phyloP scores from a whole-genome alignment of 345 rosid genomes.

The Erodium maritimum region DNA sequence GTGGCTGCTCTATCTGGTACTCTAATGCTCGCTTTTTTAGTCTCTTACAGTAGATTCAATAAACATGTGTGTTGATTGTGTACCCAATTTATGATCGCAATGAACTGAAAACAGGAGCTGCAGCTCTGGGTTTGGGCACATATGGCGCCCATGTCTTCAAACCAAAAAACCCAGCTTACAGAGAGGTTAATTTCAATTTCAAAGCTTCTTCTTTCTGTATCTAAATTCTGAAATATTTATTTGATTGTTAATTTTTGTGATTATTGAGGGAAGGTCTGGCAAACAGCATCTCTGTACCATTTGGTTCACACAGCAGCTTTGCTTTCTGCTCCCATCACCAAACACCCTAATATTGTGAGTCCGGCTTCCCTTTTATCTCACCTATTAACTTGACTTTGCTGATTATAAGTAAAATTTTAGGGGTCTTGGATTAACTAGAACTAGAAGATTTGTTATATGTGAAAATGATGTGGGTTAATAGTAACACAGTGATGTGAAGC shows the following conservation, averaged over 20 bases:
- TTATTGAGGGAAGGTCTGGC: slow-evolving; percentile 78
- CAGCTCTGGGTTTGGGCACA: slow-evolving; percentile 86
- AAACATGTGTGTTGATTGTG: not conserved
- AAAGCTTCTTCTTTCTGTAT: not conserved
- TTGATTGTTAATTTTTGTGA: slow-evolving; percentile 3
- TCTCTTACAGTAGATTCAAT: not conserved
- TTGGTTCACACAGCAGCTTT: slow-evolving; percentile 87
- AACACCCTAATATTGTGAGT: slow-evolving; percentile 56
- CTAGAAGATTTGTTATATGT: not conserved
- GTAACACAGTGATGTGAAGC: not conserved
- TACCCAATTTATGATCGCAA: not conserved
- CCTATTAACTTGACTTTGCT: not conserved
- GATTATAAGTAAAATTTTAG: too few species aligned
- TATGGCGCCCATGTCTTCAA: slow-evolving; percentile 78
- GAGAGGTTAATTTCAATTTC: slow-evolving; percentile 37
- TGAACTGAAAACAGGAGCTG: slow-evolving; percentile 37
- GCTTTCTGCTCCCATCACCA: slow-evolving; percentile 64
- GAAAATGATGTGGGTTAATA: not conserved
- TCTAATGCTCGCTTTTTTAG: not conserved
- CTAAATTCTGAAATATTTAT: not conserved
- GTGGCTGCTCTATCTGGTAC: slow-evolving; percentile 78
- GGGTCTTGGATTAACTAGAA: not conserved
- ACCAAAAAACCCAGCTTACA: slow-evolving; percentile 65
- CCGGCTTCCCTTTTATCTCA: not conserved
- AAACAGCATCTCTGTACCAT: slow-evolving; percentile 86